Evolutionary conservation across 2,329 filamentous ascomycete species (phyloP).

Genomic region (Iodosphaeria phyllophila): DNA sequence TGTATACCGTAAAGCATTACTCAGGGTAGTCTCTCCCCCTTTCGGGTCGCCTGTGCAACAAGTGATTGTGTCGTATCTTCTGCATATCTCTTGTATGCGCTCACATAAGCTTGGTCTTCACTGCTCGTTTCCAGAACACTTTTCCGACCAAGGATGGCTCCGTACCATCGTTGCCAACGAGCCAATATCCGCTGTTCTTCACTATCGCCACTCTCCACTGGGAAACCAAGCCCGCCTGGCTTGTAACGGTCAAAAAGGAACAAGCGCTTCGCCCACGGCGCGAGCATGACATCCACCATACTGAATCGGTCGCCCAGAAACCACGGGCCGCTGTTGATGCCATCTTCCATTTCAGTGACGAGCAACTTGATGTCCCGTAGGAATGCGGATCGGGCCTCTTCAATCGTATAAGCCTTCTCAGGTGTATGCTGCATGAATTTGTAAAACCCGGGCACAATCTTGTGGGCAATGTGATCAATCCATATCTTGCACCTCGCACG

Average conservation of each 20-base stretch:
- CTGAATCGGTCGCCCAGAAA: slow-evolving; percentile 46
- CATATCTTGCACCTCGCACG: slow-evolving; percentile 49
- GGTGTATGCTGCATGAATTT: slow-evolving; percentile 36
- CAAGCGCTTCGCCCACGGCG: slow-evolving; percentile 53
- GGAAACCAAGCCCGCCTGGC: slow-evolving; percentile 28
- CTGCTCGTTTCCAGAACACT: slow-evolving; percentile 53
- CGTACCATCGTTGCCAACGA: slow-evolving; percentile 46
- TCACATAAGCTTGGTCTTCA: slow-evolving; percentile 45
- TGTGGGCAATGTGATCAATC: slow-evolving; percentile 51
- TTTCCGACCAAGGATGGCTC: slow-evolving; percentile 35
- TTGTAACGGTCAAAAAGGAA: slow-evolving; percentile 67
- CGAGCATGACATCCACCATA: slow-evolving; percentile 51
- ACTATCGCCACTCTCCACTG: slow-evolving; percentile 12
- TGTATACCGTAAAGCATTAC: no score
- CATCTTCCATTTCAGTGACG: slow-evolving; percentile 36
- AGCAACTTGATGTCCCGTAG: slow-evolving; percentile 39
- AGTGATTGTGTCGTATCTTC: slow-evolving; percentile 44
- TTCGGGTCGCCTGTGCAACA: slow-evolving; percentile 41
- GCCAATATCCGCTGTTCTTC: slow-evolving; percentile 42
- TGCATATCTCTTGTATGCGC: slow-evolving; percentile 49
- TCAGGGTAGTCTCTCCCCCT: slow-evolving; percentile 43
- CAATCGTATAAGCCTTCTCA: slow-evolving; percentile 26
- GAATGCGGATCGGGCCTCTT: slow-evolving; percentile 38
- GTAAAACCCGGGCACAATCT: slow-evolving; percentile 54
- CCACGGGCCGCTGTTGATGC: slow-evolving; percentile 47